Evolutionary conservation across 2,329 filamentous ascomycete genomes (phyloP), one percentile per base, ranked within the genome.

Genomic region (Fusarium camptoceras): DNA sequence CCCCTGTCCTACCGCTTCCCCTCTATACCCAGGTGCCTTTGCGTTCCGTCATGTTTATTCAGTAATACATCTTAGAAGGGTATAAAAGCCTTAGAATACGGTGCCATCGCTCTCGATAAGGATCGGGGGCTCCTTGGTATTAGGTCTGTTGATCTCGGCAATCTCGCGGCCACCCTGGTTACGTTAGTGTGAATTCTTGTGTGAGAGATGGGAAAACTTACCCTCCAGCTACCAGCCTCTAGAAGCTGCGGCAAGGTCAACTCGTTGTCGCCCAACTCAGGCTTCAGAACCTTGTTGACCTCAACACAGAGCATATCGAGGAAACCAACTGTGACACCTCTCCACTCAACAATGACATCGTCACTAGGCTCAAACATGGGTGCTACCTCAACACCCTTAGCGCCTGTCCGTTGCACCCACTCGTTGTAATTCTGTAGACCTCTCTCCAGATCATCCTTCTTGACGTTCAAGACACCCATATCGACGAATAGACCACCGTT

Each of bases 211-310:
- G 41, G 1, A 30, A 27, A 9, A 70, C 88, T 82, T 80, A 96
- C 94, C 92, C 98, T 98, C 95, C 96, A 99, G 77, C 93, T 97
- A 54, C 96, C 96, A 16, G 95, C 96, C 81, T 98, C 96, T 20
- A 99, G 85, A 83, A 99, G 89, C 79, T 99, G 96, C 8, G 94
- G 90, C 72, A 98, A 81, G 42, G 85, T 92, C 78, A 99, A 82
- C 71, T 95, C 89, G 39, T 88, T 83, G 6, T 92, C 93, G 10
- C 84, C 86, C 42, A 98, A 81, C 57, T 89, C 86, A 4, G 75
- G 76, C 59, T 88, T 89, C 10, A 71, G 68, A 10, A 39, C 16
- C 46, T 72, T 71, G 49, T 71, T 71, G 15, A 71, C 84, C 50
- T 86, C 84, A 3, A 66, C 71, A 57, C 84, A 84, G 41, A 91